A percentile compares a stretch with the other conserved stretches of the same genome.
Evolutionary conservation across 352 stramenopile genomes (phyloP).

Genomic region (Globisporangium abappressorium): DNA sequence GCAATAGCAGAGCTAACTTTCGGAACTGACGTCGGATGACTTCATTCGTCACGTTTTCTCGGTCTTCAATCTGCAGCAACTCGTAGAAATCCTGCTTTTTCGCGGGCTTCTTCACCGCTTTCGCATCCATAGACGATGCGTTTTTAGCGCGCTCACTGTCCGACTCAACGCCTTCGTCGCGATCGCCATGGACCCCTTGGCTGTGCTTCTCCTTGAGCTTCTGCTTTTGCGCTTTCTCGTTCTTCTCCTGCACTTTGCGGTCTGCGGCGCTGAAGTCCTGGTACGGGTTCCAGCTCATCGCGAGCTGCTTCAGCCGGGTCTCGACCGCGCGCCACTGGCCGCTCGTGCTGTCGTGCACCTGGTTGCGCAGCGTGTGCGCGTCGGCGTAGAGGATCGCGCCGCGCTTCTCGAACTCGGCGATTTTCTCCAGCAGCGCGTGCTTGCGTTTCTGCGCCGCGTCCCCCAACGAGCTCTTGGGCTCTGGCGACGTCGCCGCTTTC

Average conservation of each 20-base stretch:
- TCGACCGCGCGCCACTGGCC: constrained; percentile 59
- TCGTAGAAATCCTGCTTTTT: constrained; percentile 68
- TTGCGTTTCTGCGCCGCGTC: constrained; percentile 18
- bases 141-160: not conserved
- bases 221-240: constrained; percentile 15
- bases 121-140: not conserved
- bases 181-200: not conserved
- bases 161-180: not conserved
- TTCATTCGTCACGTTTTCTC: constrained; percentile 25
- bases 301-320: constrained; percentile 52
- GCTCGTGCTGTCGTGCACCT: constrained; percentile 62
- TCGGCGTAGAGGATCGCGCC: constrained; percentile 56
- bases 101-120: constrained; percentile 20
- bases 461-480: not conserved
- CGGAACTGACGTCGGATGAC: constrained; percentile 70
- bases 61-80: constrained; percentile 38
- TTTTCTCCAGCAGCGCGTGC: constrained; percentile 48
- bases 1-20: constrained; percentile 54
- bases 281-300: constrained; percentile 74
- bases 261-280: constrained; percentile 40
- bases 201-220: not conserved
- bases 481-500: not conserved
- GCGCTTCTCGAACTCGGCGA: constrained; percentile 45
- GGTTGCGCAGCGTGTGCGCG: constrained; percentile 59
- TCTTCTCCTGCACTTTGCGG: constrained; percentile 15